Base-by-base conservation (phyloP, 352 stramenopile genomes). In the Pythium aquatile region DNA sequence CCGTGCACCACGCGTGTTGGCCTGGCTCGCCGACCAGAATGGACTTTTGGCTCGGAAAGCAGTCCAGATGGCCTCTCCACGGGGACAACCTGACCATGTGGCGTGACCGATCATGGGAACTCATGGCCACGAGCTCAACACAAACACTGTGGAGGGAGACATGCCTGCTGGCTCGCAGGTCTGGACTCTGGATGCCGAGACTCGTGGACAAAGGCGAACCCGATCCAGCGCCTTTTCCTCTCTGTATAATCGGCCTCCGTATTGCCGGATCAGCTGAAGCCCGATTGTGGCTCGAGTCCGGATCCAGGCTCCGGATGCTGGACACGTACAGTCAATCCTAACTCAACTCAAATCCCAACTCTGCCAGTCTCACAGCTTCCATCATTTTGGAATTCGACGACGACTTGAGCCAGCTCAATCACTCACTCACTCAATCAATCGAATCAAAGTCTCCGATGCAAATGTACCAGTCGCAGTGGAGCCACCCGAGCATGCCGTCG, bases 401-500 rank as follows among this genome's bases (percentile, higher is more conserved):
- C 28, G 32, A 32, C 52, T 8, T 30, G 33, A 35, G 20, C 20
- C 20, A 24, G 20, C 1, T 24, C 20, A 24, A 24, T 24, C 20
- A 24, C 20, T 35, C 20, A 24, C 20, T 24, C 20, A 46, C 52
- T 44, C 28, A 46, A 58, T 40, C 49, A 55, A 54, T 30, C 26
- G 11, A 16, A 52, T 52, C 46, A 47, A 30, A 26, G 26, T 2
- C 3, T 10, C 52, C 29, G 8, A 67, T 68, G 44, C 61, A 62
- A 54, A 62, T 63, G 53, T 68, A 63, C 28, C 48, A 55, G 11
- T 39, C 35, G 32, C 57, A 71, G 52, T 71, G 65, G 65, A 66
- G 59, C 30, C 57, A 65, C 53, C 24, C 47, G 58, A 32, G 44
- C n/a, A 64, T 37, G 35, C 10, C 58, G 24, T 58, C 77, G 5